phyloP scores from a whole-genome alignment of 2,329 filamentous ascomycete genomes.

The Plectosphaerella plurivora region DNA sequence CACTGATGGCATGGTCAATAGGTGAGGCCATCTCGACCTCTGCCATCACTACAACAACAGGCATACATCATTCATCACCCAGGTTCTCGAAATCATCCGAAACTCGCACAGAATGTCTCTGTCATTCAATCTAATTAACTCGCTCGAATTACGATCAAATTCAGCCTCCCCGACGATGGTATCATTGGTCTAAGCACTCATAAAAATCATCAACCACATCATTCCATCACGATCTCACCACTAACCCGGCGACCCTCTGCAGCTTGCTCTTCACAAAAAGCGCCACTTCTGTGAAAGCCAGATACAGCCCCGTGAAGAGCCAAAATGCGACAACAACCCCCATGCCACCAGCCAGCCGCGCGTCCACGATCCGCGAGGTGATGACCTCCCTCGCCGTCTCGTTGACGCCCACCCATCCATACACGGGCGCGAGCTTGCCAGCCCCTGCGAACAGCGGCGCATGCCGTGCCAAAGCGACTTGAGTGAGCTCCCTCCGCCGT shows the following conservation, averaged over 20 bases:
- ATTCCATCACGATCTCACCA: background rate
- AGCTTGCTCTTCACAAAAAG: slow-evolving; percentile 25
- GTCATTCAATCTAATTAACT: too few species aligned
- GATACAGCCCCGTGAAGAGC: slow-evolving; percentile 43
- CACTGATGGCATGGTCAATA: too few species aligned
- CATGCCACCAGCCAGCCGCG: slow-evolving; percentile 38
- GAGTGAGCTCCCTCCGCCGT: slow-evolving; percentile 27
- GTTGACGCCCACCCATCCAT: slow-evolving; percentile 40
- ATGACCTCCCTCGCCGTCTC: slow-evolving; percentile 31
- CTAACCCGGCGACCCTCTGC: background rate
- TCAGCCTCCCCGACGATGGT: too few species aligned
- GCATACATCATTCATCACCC: too few species aligned
- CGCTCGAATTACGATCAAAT: too few species aligned
- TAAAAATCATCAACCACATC: background rate
- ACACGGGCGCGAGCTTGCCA: slow-evolving; percentile 30
- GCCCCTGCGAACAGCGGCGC: slow-evolving; percentile 10
- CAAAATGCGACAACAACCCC: slow-evolving; percentile 43
- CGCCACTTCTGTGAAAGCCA: slow-evolving; percentile 41
- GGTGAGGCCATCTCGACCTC: too few species aligned
- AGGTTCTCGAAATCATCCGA: too few species aligned
- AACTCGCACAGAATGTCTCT: too few species aligned
- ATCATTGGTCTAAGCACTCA: too few species aligned
- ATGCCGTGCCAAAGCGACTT: slow-evolving; percentile 4
- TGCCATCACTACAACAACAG: too few species aligned
- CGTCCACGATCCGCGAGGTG: slow-evolving; percentile 32